These are phyloP conservation scores for Byssochlamys sp. DNA, from an alignment of 2,329 filamentous ascomycete genomes.

Conservation along the genomic window DNA sequence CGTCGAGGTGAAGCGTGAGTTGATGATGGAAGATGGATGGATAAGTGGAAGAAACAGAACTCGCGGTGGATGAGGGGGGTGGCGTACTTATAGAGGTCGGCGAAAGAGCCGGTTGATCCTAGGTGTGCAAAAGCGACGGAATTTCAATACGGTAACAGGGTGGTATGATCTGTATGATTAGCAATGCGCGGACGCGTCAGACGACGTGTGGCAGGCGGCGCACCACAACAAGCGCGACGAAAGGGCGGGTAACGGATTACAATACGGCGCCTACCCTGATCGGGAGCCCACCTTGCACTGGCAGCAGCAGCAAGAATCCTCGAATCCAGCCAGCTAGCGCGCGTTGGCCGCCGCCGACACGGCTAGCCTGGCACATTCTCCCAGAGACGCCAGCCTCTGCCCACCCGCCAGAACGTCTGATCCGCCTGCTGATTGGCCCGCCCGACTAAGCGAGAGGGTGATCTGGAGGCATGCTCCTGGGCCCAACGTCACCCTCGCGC, in stretches of 20 bases:
- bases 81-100: constrained; percentile 38
- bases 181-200: constrained; percentile 15
- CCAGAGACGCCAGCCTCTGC: constrained; percentile 5
- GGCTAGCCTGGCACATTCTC: constrained; percentile 4
- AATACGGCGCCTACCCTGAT: constrained; percentile 22
- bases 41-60: constrained; percentile 16
- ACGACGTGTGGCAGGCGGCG: constrained; percentile 3
- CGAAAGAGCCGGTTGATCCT: constrained; percentile 36
- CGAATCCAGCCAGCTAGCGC: neutral
- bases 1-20: constrained; percentile 10
- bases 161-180: constrained; percentile 41
- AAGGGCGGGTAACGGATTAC: constrained; percentile 9
- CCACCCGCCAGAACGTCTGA: constrained; percentile 13
- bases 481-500: constrained; percentile 35
- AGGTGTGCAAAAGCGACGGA: constrained; percentile 33
- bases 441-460: constrained; percentile 36
- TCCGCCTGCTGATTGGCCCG: constrained; percentile 32
- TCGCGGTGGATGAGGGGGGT: constrained; percentile 33
- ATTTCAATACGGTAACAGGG: constrained; percentile 36
- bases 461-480: constrained; percentile 34
- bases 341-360: constrained; percentile 8
- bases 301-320: too few species aligned
- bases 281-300: constrained; percentile 7
- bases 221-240: constrained; percentile 15
- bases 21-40: constrained; percentile 10